Evolutionary conservation across 768 basidiomycete species (phyloP), one percentile per base, ranked within the genome.

Genomic region (Boletellus sp.): DNA sequence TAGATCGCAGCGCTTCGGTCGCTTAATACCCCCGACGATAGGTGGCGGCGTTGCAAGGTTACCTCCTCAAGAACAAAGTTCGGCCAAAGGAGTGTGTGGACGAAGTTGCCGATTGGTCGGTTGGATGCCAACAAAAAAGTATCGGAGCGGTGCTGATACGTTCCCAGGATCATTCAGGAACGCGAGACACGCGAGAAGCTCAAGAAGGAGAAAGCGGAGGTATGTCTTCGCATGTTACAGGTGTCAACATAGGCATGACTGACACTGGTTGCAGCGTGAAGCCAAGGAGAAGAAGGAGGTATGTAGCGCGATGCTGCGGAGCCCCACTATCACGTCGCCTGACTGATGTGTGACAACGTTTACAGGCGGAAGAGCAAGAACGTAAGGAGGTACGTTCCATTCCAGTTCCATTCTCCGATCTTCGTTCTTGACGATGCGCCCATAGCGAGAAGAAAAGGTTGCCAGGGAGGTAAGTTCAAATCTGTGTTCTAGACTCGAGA

Each of bases 11-110:
- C 12, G 28, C 28, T 41, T 17, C 15, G 15, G 35, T 41, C 19
- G 28, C 20, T 40, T 57, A 40, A 54, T 22, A 22, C 35, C 16
- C 8, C 16, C 3, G 15, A 4, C 32, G 48, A 28, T 60, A 90
- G 88, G 88, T 92, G 50, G 90, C 90, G 23, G 75, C 79, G 42
- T 76, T 92, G 56, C 90, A 92, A 73, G 90, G 90, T 3, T 92
- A 92, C 65, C 76, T 93, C 34, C 74, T 91, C 50, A 88, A 87
- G 78, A 92, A 92, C 69, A 91, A 93, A 78, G 85, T 90, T 12
- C 83, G 90, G n/a, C 90, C 90, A 35, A 78, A 79, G 52, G 87
- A 92, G 67, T 88, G 85, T 55, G 90, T 93, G 9, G 84, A 84
- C 6, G 90, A 91, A 65, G 85, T 87, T 22, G 74, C 67, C 26